phyloP scores from a whole-genome alignment of 169 alveolate genomes.

The Perkinsus olseni region DNA sequence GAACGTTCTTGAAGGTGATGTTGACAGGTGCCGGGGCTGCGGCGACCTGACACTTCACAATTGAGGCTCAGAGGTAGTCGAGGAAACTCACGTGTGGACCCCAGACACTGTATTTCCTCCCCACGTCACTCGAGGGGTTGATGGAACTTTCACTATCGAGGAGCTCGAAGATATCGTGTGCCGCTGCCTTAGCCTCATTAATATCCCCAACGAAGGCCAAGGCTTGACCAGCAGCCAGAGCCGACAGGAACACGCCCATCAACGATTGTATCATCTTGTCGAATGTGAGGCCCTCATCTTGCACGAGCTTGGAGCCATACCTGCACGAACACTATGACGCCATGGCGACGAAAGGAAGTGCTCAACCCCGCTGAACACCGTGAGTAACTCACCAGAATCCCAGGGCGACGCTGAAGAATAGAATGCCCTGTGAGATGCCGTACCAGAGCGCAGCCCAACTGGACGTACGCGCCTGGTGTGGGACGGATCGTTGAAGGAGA shows the following conservation, averaged over 20 bases:
- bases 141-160: conserved; percentile 29
- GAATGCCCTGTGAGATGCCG: conserved; percentile 51
- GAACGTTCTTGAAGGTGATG: conserved; percentile 28
- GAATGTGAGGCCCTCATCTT: conserved; percentile 29
- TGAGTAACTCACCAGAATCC: no score
- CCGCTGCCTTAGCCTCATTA: conserved; percentile 30
- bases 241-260: conserved; percentile 31
- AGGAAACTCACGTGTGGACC: background rate
- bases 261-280: conserved; percentile 43
- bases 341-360: conserved; percentile 12
- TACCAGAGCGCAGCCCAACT: conserved; percentile 44
- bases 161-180: conserved; percentile 30
- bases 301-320: conserved; percentile 41
- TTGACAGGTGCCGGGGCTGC: background rate
- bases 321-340: conserved; percentile 19
- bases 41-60: background rate
- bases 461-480: conserved; percentile 19
- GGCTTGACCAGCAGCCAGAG: conserved; percentile 33
- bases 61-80: background rate
- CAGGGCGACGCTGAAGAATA: conserved; percentile 9
- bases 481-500: background rate
- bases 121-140: background rate
- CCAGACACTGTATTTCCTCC: background rate
- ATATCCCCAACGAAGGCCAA: conserved; percentile 33
- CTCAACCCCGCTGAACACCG: no score